A percentile compares a stretch with the other conserved stretches of the same genome.
phyloP scores from a whole-genome alignment of 768 basidiomycete species.

The Hysterangium stoloniferum region DNA sequence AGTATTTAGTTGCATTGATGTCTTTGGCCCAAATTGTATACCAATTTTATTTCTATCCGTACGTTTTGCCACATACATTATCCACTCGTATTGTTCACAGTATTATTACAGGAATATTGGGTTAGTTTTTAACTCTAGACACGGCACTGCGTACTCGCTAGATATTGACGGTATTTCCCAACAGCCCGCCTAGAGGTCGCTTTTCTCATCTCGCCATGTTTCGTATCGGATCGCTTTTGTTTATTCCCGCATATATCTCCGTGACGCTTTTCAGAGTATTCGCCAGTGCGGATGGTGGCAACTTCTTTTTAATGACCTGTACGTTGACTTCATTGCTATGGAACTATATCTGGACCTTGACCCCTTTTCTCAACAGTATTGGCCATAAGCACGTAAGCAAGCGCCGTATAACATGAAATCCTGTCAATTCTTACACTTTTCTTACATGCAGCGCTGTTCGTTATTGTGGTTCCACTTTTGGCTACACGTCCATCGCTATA shows the following conservation, averaged over 20 bases:
- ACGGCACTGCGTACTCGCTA: not conserved
- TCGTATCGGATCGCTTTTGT: constrained; percentile 76
- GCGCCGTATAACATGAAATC: no score
- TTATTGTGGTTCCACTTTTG: constrained; percentile 83
- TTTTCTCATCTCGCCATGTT: constrained; percentile 88
- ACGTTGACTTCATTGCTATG: constrained; percentile 23
- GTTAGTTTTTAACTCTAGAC: constrained; percentile 26
- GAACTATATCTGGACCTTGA: constrained; percentile 11
- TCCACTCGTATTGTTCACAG: not conserved
- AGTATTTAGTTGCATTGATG: constrained; percentile 77
- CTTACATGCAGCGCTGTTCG: constrained; percentile 57
- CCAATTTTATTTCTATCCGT: constrained; percentile 89
- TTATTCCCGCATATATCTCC: constrained; percentile 84
- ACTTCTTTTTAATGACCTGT: constrained; percentile 77
- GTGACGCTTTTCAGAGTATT: constrained; percentile 68
- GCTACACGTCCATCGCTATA: constrained; percentile 86
- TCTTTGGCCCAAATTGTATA: constrained; percentile 90
- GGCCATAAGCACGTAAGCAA: constrained; percentile 70
- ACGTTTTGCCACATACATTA: constrained; percentile 25
- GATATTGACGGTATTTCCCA: constrained; percentile 1
- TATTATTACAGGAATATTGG: constrained; percentile 53
- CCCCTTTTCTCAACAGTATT: constrained; percentile 39
- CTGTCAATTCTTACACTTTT: not conserved
- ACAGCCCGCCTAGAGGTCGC: constrained; percentile 72
- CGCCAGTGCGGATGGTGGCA: constrained; percentile 66